These are phyloP conservation scores for Dendrocalamus latiflorus DNA, from an alignment of 202 grass and related monocot species.

Conservation along the genomic window DNA sequence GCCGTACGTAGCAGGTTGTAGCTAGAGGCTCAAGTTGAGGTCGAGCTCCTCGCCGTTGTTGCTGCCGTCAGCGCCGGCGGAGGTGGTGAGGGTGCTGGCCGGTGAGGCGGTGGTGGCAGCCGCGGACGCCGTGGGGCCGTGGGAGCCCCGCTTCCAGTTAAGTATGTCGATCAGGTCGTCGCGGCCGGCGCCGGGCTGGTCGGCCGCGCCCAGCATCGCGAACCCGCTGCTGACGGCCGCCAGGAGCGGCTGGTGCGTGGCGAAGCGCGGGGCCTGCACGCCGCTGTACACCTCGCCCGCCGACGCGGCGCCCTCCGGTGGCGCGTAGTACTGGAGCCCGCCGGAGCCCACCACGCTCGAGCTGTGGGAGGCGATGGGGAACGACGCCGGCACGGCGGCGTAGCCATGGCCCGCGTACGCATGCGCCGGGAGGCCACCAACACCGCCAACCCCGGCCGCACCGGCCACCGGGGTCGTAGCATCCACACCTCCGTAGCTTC, in stretches of 20 bases:
- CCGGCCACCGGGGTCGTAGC: background rate
- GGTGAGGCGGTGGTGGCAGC: conserved; percentile 19
- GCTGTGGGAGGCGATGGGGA: no score
- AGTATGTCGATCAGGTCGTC: conserved; percentile 69
- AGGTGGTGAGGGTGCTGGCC: conserved; percentile 41
- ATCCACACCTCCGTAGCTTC: background rate
- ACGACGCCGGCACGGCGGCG: conserved; percentile 31
- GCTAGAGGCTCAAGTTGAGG: conserved; percentile 60
- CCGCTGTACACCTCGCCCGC: background rate
- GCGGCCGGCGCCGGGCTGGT: conserved; percentile 26
- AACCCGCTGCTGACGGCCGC: conserved; percentile 18
- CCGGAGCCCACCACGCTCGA: no score
- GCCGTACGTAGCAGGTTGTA: background rate
- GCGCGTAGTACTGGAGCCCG: no score
- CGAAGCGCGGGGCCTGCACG: conserved; percentile 37
- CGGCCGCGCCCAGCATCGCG: no score
- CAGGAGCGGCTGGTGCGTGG: conserved; percentile 20
- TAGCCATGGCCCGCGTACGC: conserved; percentile 25
- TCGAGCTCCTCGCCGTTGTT: conserved; percentile 38
- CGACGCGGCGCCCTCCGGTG: no score
- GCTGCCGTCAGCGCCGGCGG: background rate
- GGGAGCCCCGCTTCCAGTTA: conserved; percentile 73
- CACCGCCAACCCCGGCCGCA: background rate
- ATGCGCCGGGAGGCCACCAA: background rate
- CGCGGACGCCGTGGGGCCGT: conserved; percentile 30